Conservation (phyloP, 2,329 filamentous ascomycete species). For the Mycosphaerelloides madeirae region DNA sequence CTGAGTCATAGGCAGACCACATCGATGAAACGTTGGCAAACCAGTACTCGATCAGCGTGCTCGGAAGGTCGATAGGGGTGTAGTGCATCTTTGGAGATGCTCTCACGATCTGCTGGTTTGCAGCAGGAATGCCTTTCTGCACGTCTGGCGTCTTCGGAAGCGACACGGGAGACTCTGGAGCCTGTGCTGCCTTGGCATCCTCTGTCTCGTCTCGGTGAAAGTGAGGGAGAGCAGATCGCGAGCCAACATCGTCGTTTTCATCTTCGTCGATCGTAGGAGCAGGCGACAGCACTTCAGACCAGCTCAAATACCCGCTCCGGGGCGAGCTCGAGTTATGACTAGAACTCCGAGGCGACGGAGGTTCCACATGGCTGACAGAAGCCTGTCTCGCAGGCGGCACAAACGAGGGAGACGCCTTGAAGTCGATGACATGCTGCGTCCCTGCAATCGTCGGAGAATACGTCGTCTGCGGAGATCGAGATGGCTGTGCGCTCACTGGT, state of each 20-base stretch:
- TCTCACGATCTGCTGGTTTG: neutral
- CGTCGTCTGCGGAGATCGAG: neutral
- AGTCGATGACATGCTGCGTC: neutral
- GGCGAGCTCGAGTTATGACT: too few relatives aligned
- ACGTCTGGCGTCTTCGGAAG: neutral
- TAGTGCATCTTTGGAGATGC: neutral
- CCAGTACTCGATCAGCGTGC: slow-evolving; percentile 14
- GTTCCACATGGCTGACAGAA: too few relatives aligned
- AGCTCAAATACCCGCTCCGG: too few relatives aligned
- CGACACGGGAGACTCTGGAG: neutral
- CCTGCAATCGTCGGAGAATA: neutral
- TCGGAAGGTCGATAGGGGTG: slow-evolving; percentile 6
- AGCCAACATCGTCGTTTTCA: too few relatives aligned
- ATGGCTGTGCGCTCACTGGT: neutral
- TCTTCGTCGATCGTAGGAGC: too few relatives aligned
- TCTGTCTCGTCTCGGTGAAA: too few relatives aligned
- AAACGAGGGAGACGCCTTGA: neutral
- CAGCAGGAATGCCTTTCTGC: too few relatives aligned
- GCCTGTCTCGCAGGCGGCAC: neutral
- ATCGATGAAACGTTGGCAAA: slow-evolving; percentile 16
- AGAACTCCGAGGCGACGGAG: too few relatives aligned
- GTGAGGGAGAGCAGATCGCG: too few relatives aligned
- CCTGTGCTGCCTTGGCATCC: neutral
- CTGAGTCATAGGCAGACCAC: slow-evolving; percentile 19
- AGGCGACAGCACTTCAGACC: too few relatives aligned